Base-by-base conservation (phyloP, 2,329 filamentous ascomycete genomes). In the Scopulariopsis brevicaulis region DNA sequence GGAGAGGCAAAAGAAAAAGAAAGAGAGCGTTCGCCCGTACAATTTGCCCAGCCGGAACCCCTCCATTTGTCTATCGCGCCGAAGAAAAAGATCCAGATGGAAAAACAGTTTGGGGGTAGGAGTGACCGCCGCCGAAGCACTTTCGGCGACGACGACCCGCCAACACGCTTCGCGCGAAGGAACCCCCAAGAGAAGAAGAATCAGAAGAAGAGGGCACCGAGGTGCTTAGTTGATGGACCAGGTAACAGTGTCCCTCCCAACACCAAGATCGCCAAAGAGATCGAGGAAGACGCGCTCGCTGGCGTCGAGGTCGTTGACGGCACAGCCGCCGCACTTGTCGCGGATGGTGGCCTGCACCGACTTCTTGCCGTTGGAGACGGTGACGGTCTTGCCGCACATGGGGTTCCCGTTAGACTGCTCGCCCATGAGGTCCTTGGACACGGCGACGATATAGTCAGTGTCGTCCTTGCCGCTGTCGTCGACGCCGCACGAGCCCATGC, bases 291-390 rank as follows among this genome's bases (percentile, higher is more conserved):
- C 71, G 64, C 77, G 75, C 60, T 75, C 70, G 62, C 79, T 82
- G 63, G 86, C 76, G 65, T 90, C 87, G 54, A 90, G 80, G 64
- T 77, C 74, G 48, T 68, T 62, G 37, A 64, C 56, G 54, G 56
- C 65, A 70, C 89, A 94, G 64, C 85, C 85, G 72, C 81, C 80
- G 77, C 89, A 94, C 74, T 89, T 90, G 75, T 94, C 89, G 56
- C 79, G 79, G 61, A 92, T 81, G 3, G 65, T 78, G 61, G 83
- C 88, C 77, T 15, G 40, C 40, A n/a, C 40, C 15, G 40, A 32
- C 69, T 80, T 80, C 69, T 87, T 87, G 55, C 78, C 75, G 67
- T 75, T 75, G 48, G 65, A 73, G 73, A 91, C 82, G 63, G 78
- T 84, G 66, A 92, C 80, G 54, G 73, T 82, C 74, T 83, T 80